Conservation (phyloP, 2,329 filamentous ascomycete species). For the Cladophialophora bantiana region DNA sequence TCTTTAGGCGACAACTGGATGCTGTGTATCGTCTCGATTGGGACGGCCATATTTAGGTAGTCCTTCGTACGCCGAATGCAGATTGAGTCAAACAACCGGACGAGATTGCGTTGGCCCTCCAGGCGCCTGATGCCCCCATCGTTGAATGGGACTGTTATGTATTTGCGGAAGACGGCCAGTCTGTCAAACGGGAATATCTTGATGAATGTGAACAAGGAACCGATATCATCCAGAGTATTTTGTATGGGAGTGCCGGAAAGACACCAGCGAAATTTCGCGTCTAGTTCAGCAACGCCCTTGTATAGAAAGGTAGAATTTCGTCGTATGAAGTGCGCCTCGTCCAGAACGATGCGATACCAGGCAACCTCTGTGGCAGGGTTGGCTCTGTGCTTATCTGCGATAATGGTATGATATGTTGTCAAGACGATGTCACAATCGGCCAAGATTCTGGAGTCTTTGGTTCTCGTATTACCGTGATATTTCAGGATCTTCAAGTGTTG, state of each 20-base stretch:
- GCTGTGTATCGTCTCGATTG: constrained; percentile 36
- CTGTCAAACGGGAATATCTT: constrained; percentile 52
- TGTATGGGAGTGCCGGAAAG: constrained; percentile 63
- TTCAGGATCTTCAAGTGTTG: background rate
- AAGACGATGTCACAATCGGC: constrained; percentile 52
- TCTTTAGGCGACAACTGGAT: constrained; percentile 47
- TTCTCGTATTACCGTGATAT: constrained; percentile 49
- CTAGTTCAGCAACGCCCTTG: constrained; percentile 52
- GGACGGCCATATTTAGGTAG: constrained; percentile 42
- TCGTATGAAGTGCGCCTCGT: constrained; percentile 63
- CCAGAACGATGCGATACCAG: constrained; percentile 55
- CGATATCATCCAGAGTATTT: constrained; percentile 61
- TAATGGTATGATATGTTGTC: constrained; percentile 58
- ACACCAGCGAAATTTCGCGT: constrained; percentile 59
- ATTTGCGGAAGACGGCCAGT: constrained; percentile 52
- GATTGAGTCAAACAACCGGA: constrained; percentile 44
- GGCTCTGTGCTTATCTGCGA: constrained; percentile 45
- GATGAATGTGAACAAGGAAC: constrained; percentile 59
- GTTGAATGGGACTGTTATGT: constrained; percentile 52
- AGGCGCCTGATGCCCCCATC: constrained; percentile 40
- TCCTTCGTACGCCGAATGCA: constrained; percentile 35
- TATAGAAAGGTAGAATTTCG: constrained; percentile 55
- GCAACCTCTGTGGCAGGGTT: constrained; percentile 45
- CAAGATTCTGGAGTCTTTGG: constrained; percentile 42
- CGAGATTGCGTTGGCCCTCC: constrained; percentile 38